Evolutionary conservation across 768 basidiomycete species (phyloP).

Genomic region (Austroboletus festivus): DNA sequence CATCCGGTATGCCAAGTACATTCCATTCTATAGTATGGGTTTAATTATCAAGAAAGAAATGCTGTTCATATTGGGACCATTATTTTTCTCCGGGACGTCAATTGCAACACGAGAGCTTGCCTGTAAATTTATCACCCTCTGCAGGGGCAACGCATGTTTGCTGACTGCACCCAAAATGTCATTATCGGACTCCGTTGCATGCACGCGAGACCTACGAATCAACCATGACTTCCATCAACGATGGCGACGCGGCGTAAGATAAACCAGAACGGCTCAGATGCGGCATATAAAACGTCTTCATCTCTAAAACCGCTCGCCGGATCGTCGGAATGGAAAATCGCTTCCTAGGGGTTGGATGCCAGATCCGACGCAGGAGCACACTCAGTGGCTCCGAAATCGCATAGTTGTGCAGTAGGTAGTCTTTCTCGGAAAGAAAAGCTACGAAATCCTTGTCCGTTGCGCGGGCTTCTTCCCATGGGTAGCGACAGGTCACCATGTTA

Average conservation of each 20-base stretch:
- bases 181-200: neutral
- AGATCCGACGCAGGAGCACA: slow-evolving; percentile 2
- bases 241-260: neutral
- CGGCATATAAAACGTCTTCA: slow-evolving; percentile 8
- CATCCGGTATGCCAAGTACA: no score
- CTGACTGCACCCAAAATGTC: slow-evolving; percentile 6
- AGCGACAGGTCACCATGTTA: slow-evolving; percentile 70
- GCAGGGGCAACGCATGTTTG: slow-evolving; percentile 5
- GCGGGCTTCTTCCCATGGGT: slow-evolving; percentile 17
- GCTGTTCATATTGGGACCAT: no score
- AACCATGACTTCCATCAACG: slow-evolving; percentile 1
- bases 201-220: slow-evolving; percentile 14
- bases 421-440: slow-evolving; percentile 1
- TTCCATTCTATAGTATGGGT: no score
- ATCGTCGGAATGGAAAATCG: neutral
- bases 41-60: no score
- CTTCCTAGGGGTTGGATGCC: neutral
- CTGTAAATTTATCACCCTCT: neutral
- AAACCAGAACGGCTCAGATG: no score
- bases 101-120: neutral
- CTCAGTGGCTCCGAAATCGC: slow-evolving; percentile 11
- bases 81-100: neutral
- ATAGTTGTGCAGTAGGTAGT: slow-evolving; percentile 1
- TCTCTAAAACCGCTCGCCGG: neutral
- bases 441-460: neutral